Evolutionary conservation across 306 rosid genomes (phyloP), one percentile per base, ranked within the genome.

Genomic region (Vigna nakashimae): DNA sequence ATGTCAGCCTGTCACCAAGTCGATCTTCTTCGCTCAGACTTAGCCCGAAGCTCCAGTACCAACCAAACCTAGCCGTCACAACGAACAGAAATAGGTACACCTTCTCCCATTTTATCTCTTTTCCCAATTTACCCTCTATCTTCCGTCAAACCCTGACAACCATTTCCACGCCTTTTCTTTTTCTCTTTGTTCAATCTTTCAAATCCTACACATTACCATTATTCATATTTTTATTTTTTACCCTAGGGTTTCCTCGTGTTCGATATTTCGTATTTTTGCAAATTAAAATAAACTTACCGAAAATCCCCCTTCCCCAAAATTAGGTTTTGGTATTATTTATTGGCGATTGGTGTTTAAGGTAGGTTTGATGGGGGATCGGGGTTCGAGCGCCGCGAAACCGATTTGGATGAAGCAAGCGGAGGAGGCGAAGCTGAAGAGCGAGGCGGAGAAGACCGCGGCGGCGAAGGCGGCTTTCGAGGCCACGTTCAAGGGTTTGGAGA

Each of bases 361-460:
- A 74, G 72, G 83, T 69, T 59, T 73, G 53, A 95, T 95, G 99
- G 99, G 96, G 66, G 98, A 95, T 82, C 98, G 97, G 38, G 90
- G 68, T 80, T 68, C 51, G 56, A 89, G 68, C 28, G 82, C 89
- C 51, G 96, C 62, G 22, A 95, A 92, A 49, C 97, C 99, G 34
- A 82, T 92, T 72, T 95, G 99, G 98, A 86, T 92, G 98, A 96
- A 96, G 88, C 99, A 96, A 75, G 98, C 99, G 3, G 97, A 92
- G 76, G 99, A 96, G 85, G 99, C 98, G 13, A 92, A 87, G 84
- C 60, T 93, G 40, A 96, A 92, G 89, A 91, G 89, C 71, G 98
- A 96, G 88, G 99, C 98, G 0, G 97, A 92, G 90, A 92, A 87
- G 76, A 90, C 86, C 42, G 98, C 99, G 0, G 99, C 97, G 8